Base-by-base conservation (phyloP, 2,329 filamentous ascomycete genomes). In the Nemania sp. region DNA sequence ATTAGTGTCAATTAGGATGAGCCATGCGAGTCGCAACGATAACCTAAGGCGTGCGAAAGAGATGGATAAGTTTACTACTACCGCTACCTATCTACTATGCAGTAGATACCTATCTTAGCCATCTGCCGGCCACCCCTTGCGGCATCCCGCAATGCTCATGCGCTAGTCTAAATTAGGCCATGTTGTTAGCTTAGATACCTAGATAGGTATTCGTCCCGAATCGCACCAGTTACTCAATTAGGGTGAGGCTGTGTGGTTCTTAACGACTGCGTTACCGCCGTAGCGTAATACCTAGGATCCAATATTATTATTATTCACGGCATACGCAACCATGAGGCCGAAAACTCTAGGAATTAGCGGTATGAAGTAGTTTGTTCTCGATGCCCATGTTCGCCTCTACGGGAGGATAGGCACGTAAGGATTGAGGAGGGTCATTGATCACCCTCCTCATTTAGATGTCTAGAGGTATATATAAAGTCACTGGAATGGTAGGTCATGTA, bases 161-260 rank as follows among this genome's bases (percentile, higher is more conserved):
- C 20, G 49, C 62, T 64, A 57, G 24, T 64, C 62, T 64, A 52
- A 3, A 43, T 52, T 18, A 4, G 54, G 43, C 18, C 32, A 38
- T 49, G 32, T n/a, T 38, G 11, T 32, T 22, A 45, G 32, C 22
- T 7, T 27, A 24, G 2, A 5, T 8, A 2, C 7, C 22, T 26
- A 43, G 57, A 47, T 53, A 52, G 49, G 26, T 29, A 52, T 27
- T 38, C 27, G 10, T 54, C 38, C 54, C 64, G 59, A 67, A 67
- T 67, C 64, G 60, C 64, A 67, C 59, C 45, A 60, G 22, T 51
- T 67, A 60, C 64, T 20, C 54, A 11, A 63, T 63, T 49, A 20
- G 64, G 60, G 6, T 52, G 20, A 51, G 22, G 15, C 41, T 45
- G 47, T 45, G 47, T 51, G 22, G 22, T 51, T 24, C 8, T 11